phyloP scores from a whole-genome alignment of 345 rosid species.

The Clausena lansium region DNA sequence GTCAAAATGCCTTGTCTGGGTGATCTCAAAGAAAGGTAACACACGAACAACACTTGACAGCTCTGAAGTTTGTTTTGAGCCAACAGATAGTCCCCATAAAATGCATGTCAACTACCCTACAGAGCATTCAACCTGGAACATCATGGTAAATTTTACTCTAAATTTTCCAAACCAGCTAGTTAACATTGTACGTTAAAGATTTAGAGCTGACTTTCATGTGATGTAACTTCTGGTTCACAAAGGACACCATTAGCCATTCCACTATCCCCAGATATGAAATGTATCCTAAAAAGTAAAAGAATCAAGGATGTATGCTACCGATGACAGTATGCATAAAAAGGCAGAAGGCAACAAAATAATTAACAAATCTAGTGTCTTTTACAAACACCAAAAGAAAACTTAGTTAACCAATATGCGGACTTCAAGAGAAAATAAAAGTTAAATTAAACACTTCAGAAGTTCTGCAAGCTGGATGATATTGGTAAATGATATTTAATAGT shows the following conservation, averaged over 20 bases:
- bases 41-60: not conserved
- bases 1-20: not conserved
- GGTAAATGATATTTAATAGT: constrained; percentile 1
- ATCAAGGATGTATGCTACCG: not conserved
- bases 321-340: not conserved
- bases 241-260: not conserved
- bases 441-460: not conserved
- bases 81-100: not conserved
- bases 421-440: not conserved
- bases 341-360: not conserved
- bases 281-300: not conserved
- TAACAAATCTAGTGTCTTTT: not conserved
- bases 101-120: not conserved
- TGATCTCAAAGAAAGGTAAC: not conserved
- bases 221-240: not conserved
- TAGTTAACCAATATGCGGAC: not conserved
- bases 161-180: not conserved
- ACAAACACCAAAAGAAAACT: not conserved
- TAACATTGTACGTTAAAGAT: not conserved
- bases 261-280: not conserved
- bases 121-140: not conserved
- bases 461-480: not conserved
- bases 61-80: not conserved
- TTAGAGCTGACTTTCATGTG: not conserved
- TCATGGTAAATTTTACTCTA: not conserved